These are phyloP conservation scores for Starmera amethionina DNA, from an alignment of 805 yeast genomes.

Conservation along the genomic window DNA sequence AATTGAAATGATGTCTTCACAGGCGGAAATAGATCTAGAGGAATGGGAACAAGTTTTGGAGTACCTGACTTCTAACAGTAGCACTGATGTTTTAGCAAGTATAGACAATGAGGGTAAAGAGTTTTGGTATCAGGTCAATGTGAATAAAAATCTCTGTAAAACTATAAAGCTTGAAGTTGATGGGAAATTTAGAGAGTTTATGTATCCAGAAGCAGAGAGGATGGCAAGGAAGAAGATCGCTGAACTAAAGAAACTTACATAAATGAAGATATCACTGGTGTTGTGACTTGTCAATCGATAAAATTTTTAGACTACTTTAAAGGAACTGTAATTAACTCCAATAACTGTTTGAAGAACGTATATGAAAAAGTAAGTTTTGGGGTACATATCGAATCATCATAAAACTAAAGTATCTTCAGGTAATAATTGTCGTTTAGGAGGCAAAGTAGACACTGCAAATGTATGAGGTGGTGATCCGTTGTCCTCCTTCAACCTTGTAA, in stretches of 20 bases:
- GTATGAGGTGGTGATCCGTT: too few relatives aligned
- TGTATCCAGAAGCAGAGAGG: neutral
- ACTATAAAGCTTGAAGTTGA: neutral
- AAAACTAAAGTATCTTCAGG: too few relatives aligned
- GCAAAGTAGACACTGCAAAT: too few relatives aligned
- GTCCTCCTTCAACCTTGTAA: too few relatives aligned
- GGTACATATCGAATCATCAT: too few relatives aligned
- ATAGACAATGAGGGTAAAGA: slow-evolving; percentile 1
- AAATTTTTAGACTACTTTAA: too few relatives aligned
- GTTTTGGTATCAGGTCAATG: neutral
- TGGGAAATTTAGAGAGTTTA: neutral
- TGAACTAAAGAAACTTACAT: neutral
- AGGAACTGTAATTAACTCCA: too few relatives aligned
- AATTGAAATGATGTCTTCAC: too few relatives aligned
- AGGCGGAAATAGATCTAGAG: neutral
- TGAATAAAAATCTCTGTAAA: neutral
- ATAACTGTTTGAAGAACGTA: too few relatives aligned
- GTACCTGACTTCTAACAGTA: neutral
- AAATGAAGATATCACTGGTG: neutral
- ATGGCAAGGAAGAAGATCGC: neutral
- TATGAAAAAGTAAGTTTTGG: too few relatives aligned
- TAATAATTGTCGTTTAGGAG: too few relatives aligned
- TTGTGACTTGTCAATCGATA: too few relatives aligned
- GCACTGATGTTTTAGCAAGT: neutral
- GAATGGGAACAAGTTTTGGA: neutral